These are phyloP conservation scores for Barnettozyma californica DNA, from an alignment of 805 yeast species.

Conservation along the genomic window DNA sequence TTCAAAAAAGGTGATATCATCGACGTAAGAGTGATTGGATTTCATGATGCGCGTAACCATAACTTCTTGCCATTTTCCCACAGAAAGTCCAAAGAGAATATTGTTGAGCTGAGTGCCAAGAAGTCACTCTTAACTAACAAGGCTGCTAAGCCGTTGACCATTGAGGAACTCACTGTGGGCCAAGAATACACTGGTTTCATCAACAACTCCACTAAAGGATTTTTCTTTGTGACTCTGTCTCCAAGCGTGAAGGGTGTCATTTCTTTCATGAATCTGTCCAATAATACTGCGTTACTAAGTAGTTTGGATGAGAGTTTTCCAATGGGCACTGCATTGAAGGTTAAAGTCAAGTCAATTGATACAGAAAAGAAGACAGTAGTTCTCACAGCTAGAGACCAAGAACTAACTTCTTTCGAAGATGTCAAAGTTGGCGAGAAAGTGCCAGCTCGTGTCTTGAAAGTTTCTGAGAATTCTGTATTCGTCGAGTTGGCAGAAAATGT, in stretches of 20 bases:
- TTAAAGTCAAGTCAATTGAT: constrained; percentile 50
- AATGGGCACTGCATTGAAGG: constrained; percentile 63
- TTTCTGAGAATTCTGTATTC: constrained; percentile 54
- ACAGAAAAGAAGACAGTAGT: constrained; percentile 44
- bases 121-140: constrained; percentile 33
- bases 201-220: constrained; percentile 56
- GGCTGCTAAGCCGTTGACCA: constrained; percentile 27
- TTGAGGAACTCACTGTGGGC: constrained; percentile 44
- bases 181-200: constrained; percentile 53
- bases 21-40: constrained; percentile 68
- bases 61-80: constrained; percentile 62
- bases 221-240: constrained; percentile 62
- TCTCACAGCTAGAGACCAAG: constrained; percentile 45
- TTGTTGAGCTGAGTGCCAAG: constrained; percentile 61
- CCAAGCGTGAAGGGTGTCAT: constrained; percentile 66
- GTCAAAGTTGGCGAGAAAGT: constrained; percentile 47
- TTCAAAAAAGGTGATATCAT: constrained; percentile 56
- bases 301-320: constrained; percentile 57
- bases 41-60: constrained; percentile 65
- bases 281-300: constrained; percentile 42
- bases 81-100: constrained; percentile 45
- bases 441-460: constrained; percentile 59
- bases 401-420: constrained; percentile 40
- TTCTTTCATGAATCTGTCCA: constrained; percentile 57
- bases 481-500: constrained; percentile 64